These are phyloP conservation scores for Diacronema lutheri DNA, from an alignment of 78 protist species.

Conservation along the genomic window DNA sequence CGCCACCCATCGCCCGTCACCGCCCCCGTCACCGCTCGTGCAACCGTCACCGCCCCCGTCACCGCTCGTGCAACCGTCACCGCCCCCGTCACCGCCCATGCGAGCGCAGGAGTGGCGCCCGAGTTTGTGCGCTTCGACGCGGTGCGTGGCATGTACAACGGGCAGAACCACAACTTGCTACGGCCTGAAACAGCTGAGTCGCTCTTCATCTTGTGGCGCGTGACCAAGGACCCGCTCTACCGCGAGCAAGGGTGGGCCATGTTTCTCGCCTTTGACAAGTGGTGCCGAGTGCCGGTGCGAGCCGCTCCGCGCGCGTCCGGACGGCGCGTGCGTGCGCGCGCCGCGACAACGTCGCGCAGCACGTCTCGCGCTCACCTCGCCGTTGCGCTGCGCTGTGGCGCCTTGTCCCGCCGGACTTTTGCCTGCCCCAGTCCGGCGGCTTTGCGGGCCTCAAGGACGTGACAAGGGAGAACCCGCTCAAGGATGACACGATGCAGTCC, in stretches of 20 bases:
- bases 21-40: background rate
- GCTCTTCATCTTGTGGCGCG: conserved; percentile 54
- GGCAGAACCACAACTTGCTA: conserved; percentile 52
- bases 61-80: conserved; percentile 46
- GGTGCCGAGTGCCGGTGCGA: background rate
- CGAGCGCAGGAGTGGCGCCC: conserved; percentile 68
- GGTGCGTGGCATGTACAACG: conserved; percentile 2
- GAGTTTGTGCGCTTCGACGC: conserved; percentile 40
- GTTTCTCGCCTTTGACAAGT: conserved; percentile 59
- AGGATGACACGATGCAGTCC: conserved; percentile 52
- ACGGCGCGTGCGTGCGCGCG: too few species aligned
- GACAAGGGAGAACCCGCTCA: background rate
- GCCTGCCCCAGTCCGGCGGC: conserved; percentile 10
- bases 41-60: too few species aligned
- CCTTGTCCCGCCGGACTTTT: too few species aligned
- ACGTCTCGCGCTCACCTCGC: too few species aligned
- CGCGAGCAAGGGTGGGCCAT: conserved; percentile 80
- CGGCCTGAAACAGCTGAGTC: conserved; percentile 87
- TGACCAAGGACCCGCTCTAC: conserved; percentile 67
- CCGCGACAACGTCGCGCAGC: too few species aligned
- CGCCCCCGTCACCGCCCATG: conserved; percentile 33
- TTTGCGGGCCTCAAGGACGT: conserved; percentile 39
- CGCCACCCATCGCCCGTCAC: background rate
- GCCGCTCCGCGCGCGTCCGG: too few species aligned
- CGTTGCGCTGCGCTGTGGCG: too few species aligned